A percentile compares a stretch with the other conserved stretches of the same genome.
Evolutionary conservation across 2,329 filamentous ascomycete species (phyloP).

Genomic region (Orbilia oligospora): DNA sequence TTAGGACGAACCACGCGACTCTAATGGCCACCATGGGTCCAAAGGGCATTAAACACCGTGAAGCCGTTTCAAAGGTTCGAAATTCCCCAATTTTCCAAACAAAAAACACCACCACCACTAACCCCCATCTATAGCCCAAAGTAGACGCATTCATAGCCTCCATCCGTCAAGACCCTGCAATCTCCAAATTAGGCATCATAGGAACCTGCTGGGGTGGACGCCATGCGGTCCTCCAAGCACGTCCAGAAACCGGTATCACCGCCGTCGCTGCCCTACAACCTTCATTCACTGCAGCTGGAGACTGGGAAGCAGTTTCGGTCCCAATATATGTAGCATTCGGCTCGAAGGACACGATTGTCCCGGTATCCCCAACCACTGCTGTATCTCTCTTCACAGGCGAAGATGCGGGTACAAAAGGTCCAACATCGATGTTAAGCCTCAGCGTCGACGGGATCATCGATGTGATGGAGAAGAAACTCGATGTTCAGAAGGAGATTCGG

Average conservation of each 20-base stretch:
- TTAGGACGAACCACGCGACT: constrained; percentile 44
- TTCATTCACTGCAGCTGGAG: constrained; percentile 30
- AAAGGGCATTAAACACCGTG: constrained; percentile 47
- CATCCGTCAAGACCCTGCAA: constrained; percentile 36
- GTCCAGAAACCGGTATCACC: constrained; percentile 28
- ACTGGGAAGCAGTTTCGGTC: constrained; percentile 43
- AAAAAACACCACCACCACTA: not conserved
- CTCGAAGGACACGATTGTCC: constrained; percentile 44
- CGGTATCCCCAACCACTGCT: constrained; percentile 10
- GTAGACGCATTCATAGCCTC: constrained; percentile 42
- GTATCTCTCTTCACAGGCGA: constrained; percentile 17
- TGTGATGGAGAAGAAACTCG: constrained; percentile 47
- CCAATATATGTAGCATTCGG: constrained; percentile 53
- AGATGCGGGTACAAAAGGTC: not conserved
- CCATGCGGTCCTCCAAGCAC: constrained; percentile 54
- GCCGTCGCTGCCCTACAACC: constrained; percentile 53
- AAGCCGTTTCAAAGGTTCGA: constrained; percentile 50
- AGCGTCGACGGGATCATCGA: constrained; percentile 45
- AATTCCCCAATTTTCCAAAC: not conserved
- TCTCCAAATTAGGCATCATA: constrained; percentile 50
- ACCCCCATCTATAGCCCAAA: constrained; percentile 28
- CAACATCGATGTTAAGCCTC: constrained; percentile 23
- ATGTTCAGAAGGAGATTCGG: constrained; percentile 48
- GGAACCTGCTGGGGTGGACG: constrained; percentile 58
- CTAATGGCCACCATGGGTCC: constrained; percentile 43